Conservation (phyloP, 352 stramenopile genomes). For the Phytophthora chlamydospora region DNA sequence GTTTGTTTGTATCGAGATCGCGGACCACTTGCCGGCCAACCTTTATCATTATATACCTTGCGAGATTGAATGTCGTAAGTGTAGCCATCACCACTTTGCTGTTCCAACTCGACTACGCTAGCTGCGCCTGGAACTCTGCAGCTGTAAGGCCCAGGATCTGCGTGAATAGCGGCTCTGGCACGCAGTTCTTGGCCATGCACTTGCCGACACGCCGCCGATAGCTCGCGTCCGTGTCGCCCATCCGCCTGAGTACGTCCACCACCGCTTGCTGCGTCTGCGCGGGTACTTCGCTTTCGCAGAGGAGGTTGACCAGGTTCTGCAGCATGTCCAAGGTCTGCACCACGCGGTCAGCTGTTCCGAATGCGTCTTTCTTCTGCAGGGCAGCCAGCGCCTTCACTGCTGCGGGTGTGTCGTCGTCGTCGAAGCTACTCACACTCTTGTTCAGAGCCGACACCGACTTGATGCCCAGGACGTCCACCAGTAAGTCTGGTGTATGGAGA, state of each 20-base stretch:
- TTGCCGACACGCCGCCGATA: slow-evolving; percentile 25
- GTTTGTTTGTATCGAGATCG: slow-evolving; percentile 26
- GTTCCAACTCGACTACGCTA: slow-evolving; percentile 8
- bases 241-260: slow-evolving; percentile 30
- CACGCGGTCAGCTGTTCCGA: slow-evolving; percentile 34
- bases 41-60: slow-evolving; percentile 40
- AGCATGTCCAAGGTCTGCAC: slow-evolving; percentile 64
- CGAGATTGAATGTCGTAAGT: slow-evolving; percentile 19
- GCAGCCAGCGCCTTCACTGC: slow-evolving; percentile 46
- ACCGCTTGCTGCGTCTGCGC: slow-evolving; percentile 28
- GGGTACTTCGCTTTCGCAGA: slow-evolving; percentile 28
- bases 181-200: slow-evolving; percentile 25
- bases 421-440: slow-evolving; percentile 40
- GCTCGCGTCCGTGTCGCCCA: slow-evolving; percentile 16
- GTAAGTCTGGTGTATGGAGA: slow-evolving; percentile 38
- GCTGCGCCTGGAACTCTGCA: slow-evolving; percentile 22
- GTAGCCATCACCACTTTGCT: slow-evolving; percentile 12
- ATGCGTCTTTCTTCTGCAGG: slow-evolving; percentile 31
- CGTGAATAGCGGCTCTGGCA: slow-evolving; percentile 20
- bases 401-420: slow-evolving; percentile 54
- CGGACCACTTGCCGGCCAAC: not conserved
- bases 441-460: slow-evolving; percentile 55
- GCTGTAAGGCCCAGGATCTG: slow-evolving; percentile 22
- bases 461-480: slow-evolving; percentile 63
- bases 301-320: slow-evolving; percentile 45